These are phyloP conservation scores for Fomitopsis betulina DNA, from an alignment of 1,284 basidiomycete species.

Conservation along the genomic window DNA sequence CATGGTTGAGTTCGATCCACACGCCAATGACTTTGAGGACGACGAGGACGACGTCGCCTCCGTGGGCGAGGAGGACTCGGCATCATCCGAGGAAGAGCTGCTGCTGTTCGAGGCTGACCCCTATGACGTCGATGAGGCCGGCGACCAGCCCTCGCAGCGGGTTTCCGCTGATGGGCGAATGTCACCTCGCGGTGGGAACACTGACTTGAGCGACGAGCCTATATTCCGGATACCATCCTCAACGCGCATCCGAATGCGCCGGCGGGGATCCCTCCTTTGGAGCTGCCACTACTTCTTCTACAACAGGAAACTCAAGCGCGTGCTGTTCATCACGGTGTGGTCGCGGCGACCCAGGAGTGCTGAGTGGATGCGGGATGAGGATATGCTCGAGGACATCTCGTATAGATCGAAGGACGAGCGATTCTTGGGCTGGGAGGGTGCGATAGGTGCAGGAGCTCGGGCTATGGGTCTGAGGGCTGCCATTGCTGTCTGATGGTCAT, in stretches of 20 bases:
- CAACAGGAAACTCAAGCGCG: conserved; percentile 89
- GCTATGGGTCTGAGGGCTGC: conserved; percentile 53
- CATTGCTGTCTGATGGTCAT: not conserved
- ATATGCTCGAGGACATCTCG: conserved; percentile 30
- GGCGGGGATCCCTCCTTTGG: conserved; percentile 86
- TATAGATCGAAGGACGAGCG: conserved; percentile 39
- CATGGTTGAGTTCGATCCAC: conserved; percentile 86
- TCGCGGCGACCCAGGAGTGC: conserved; percentile 67
- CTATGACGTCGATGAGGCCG: conserved; percentile 64
- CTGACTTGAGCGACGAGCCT: conserved; percentile 28
- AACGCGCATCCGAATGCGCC: conserved; percentile 26
- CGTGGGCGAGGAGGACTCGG: conserved; percentile 54
- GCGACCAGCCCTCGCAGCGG: not conserved
- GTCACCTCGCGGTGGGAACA: conserved; percentile 20
- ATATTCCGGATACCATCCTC: conserved; percentile 14
- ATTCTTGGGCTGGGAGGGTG: conserved; percentile 75
- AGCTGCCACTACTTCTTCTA: conserved; percentile 98
- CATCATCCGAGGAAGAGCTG: conserved; percentile 38
- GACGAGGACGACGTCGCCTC: conserved; percentile 64
- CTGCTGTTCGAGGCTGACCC: conserved; percentile 73
- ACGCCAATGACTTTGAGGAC: conserved; percentile 79
- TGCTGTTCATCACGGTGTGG: conserved; percentile 93
- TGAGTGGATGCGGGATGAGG: conserved; percentile 45
- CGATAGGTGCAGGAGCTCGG: conserved; percentile 68
- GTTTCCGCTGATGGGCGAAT: not conserved